Base-by-base conservation (phyloP, 805 yeast species). In the Teunomyces barrocoloradensis region DNA sequence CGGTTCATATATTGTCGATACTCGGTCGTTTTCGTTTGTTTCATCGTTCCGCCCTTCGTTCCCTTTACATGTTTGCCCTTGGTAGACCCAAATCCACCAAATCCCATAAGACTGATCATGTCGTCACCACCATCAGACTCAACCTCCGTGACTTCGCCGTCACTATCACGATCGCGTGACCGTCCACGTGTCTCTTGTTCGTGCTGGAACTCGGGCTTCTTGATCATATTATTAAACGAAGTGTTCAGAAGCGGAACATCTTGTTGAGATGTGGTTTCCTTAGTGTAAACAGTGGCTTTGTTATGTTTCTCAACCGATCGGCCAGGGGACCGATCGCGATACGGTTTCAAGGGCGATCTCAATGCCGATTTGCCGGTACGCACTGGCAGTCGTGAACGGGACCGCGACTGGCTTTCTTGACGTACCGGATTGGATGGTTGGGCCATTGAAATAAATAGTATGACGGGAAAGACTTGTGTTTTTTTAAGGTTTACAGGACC, bases 1-100 rank as follows among this genome's bases (percentile, higher is more conserved):
- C 84, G 64, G 57, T 80, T 81, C 81, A 80, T 80, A 52, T 81
- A 81, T 60, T 81, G 85, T 55, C 86, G 68, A 56, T 78, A 81
- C 35, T 73, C 73, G 0, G 79, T 65, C 45, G 69, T 69, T 45
- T 64, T 65, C 29, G 69, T 64, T 47, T 65, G 66, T 48, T 66
- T 65, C 2, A 63, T 65, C 0, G 69, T 66, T 1, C 81, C 82
- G 15, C 75, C 77, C 45, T 71, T 69, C 3, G 75, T 62, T 1
- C 81, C 82, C 32, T 61, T 61, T 5, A 81, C 85, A 40, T 79
- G 78, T 52, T 79, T 78, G 36, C 80, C 78, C 58, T 82, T 82
- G 5, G 87, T 81, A 1, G 80, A 58, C 0, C 70, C 75, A 59
- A 82, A 81, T 0, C 78, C 76, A 2, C 73, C 67, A 55, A 82